Conservation (phyloP, 2,329 filamentous ascomycete species). For the Neonectria faginata region DNA sequence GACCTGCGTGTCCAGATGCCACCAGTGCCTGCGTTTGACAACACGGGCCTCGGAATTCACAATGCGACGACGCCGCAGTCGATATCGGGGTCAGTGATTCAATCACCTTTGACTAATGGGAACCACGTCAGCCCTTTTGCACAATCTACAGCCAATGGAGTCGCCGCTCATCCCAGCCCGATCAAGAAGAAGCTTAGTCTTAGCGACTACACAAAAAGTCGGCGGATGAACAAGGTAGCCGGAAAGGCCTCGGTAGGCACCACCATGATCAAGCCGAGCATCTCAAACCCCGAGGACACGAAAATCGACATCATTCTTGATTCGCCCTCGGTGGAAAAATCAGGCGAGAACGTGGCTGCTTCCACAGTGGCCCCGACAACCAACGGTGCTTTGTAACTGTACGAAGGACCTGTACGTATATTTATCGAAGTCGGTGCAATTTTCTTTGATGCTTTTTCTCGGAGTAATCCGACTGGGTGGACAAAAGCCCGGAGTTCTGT, state of each 20-base stretch:
- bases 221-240: constrained; percentile 66
- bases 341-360: constrained; percentile 41
- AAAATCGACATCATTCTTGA: constrained; percentile 53
- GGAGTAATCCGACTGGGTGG: constrained; percentile 37
- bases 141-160: constrained; percentile 56
- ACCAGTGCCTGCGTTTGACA: constrained; percentile 64
- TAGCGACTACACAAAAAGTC: constrained; percentile 73
- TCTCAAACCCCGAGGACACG: constrained; percentile 52
- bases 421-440: constrained; percentile 33
- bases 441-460: constrained; percentile 36
- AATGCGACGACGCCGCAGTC: constrained; percentile 61
- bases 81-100: constrained; percentile 55
- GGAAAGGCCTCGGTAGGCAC: constrained; percentile 49
- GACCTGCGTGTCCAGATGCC: constrained; percentile 69
- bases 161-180: constrained; percentile 65
- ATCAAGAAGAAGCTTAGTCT: constrained; percentile 76
- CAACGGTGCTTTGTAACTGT: constrained; percentile 46
- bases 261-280: constrained; percentile 49
- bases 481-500: constrained; percentile 49
- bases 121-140: constrained; percentile 58
- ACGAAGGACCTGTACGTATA: constrained; percentile 44
- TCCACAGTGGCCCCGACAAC: constrained; percentile 38
- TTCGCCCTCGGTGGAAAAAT: constrained; percentile 45
- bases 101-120: constrained; percentile 63
- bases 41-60: constrained; percentile 49